These are phyloP conservation scores for Camellia lanceoleosa DNA, from an alignment of 148 eudicot species.

Conservation along the genomic window DNA sequence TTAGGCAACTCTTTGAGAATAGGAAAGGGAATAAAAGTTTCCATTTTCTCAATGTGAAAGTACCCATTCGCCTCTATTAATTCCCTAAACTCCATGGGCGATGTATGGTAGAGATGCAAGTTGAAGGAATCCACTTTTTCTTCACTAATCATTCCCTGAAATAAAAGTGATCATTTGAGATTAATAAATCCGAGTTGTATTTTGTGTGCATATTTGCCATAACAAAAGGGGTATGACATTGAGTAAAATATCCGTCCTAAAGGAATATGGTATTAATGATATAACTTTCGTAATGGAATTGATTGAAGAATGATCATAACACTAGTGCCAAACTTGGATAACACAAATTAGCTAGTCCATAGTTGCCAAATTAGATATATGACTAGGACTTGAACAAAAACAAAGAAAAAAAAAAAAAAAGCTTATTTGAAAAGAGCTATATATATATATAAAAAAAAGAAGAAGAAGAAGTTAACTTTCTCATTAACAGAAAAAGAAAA, in stretches of 20 bases:
- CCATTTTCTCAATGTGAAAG: slow-evolving; percentile 20
- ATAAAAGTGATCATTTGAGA: not conserved
- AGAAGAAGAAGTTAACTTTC: too few relatives aligned
- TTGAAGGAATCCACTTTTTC: slow-evolving; percentile 33
- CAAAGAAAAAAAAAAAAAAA: too few relatives aligned
- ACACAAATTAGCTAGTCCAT: not conserved
- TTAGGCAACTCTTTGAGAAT: not conserved
- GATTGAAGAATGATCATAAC: not conserved
- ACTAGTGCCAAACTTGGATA: not conserved
- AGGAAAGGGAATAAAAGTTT: not conserved
- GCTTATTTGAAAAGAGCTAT: too few relatives aligned
- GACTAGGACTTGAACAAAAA: too few relatives aligned
- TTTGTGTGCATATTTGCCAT: not conserved
- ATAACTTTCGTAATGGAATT: not conserved
- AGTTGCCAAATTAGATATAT: too few relatives aligned
- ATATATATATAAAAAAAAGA: too few relatives aligned
- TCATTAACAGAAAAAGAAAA: too few relatives aligned
- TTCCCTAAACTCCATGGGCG: slow-evolving; percentile 21
- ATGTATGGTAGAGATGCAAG: slow-evolving; percentile 27
- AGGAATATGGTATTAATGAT: not conserved
- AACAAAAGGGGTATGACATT: too few relatives aligned
- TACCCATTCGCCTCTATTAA: slow-evolving; percentile 22
- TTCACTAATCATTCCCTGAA: slow-evolving; percentile 28
- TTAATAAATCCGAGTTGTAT: not conserved
- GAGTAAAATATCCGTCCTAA: not conserved